Evolutionary conservation across 345 rosid genomes (phyloP), one percentile per base, ranked within the genome.

Genomic region (Acer negundo): DNA sequence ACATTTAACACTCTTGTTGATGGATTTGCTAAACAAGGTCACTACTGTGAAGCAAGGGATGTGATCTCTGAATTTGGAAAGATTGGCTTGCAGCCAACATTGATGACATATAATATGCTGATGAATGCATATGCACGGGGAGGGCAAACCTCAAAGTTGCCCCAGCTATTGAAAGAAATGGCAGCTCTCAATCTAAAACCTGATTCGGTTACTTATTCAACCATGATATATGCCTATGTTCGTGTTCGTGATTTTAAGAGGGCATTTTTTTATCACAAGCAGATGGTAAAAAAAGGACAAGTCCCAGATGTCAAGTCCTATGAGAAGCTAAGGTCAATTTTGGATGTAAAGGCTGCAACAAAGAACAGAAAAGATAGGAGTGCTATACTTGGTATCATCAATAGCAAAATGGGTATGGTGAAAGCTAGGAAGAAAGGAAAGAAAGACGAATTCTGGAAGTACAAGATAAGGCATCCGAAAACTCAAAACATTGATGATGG

Each of bases 391-490:
- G 99, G 94, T 59, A 92, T 93, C 49, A 81, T 93, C 62, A 93
- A 88, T 67, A 90, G 97, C 87, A 85, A 84, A 80, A 83, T 85
- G 84, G 97, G 98, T 22, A 75, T 86, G 71, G 80, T 90, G 70
- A 85, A 87, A 69, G 88, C 84, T 44, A 90, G 80, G 85, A 87
- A 65, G 76, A 93, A 87, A 78, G 83, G 88, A 65, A 92, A 95
- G 89, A 95, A 95, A 76, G 99, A 95, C 16, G 97, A 91, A 79
- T 91, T 95, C 80, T 95, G 99, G 98, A 93, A 95, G 83, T 77
- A 86, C 86, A 89, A 85, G 87, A 90, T 53, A 77, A 85, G 77
- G 67, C 80, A 77, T 49, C 84, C 63, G 3, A 85, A 81, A 78
- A 62, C 72, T 72, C 80, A 75, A 15, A 73, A 68, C 17, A 2